Evolutionary conservation across 1,284 basidiomycete genomes (phyloP).

Genomic region (Rhizoctonia solani): DNA sequence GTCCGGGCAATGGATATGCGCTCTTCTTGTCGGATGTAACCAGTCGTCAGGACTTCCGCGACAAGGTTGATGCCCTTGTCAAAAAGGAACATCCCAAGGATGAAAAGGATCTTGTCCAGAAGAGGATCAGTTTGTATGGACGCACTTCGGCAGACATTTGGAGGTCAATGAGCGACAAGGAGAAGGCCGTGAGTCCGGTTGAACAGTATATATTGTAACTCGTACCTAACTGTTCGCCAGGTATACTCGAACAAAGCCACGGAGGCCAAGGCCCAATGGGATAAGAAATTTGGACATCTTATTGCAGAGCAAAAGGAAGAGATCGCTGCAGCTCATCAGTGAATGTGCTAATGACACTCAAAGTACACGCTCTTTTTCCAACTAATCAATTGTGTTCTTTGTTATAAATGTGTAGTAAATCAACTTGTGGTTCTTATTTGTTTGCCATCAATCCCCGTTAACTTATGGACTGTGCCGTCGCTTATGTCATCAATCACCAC

Average conservation of each 20-base stretch:
- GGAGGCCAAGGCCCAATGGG: neutral
- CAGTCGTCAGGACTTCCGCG: neutral
- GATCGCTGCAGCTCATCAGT: neutral
- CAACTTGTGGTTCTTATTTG: no score
- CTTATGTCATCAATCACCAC: neutral
- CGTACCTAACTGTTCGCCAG: neutral
- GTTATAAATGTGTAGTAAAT: no score
- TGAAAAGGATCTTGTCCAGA: no score
- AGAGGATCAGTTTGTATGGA: neutral
- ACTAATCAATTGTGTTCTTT: neutral
- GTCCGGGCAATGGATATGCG: conserved; percentile 13
- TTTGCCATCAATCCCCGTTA: no score
- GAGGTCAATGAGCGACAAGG: conserved; percentile 15
- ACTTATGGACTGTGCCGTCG: neutral
- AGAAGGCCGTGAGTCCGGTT: conserved; percentile 7
- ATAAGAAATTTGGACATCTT: conserved; percentile 1
- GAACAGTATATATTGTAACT: neutral
- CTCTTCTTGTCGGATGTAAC: neutral
- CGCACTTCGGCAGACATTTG: neutral
- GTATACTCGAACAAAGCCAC: neutral
- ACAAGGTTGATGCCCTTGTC: neutral
- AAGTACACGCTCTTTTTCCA: neutral
- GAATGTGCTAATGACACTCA: neutral
- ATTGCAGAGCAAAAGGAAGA: conserved; percentile 8
- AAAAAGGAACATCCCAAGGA: neutral